Conservation (phyloP, 805 yeast species). For the Yarrowia sp. region DNA sequence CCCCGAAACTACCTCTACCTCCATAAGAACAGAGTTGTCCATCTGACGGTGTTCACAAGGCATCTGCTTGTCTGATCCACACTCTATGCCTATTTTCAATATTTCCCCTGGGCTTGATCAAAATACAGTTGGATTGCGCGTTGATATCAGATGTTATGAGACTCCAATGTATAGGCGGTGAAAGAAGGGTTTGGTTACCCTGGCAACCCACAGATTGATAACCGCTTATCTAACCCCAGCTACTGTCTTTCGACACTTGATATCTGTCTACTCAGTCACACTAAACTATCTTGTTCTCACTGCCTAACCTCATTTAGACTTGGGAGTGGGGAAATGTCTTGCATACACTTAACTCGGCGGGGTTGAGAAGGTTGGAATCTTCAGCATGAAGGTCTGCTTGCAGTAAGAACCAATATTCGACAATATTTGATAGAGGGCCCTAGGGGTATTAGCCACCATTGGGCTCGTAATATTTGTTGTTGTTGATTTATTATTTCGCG, state of each 20-base stretch:
- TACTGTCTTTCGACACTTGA: too few species aligned
- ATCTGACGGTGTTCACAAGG: too few species aligned
- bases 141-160: background rate
- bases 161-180: too few species aligned
- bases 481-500: background rate
- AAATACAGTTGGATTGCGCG: background rate
- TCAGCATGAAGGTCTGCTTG: background rate
- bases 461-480: background rate
- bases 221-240: too few species aligned
- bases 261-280: background rate
- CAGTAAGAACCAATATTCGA: background rate
- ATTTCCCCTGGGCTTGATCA: background rate
- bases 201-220: too few species aligned
- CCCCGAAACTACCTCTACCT: too few species aligned
- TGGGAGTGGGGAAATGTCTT: conserved; percentile 32
- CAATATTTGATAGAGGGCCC: too few species aligned
- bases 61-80: too few species aligned
- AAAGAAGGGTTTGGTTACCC: too few species aligned
- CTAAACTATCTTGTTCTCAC: background rate
- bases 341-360: conserved; percentile 25
- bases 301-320: background rate
- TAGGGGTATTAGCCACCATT: too few species aligned
- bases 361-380: conserved; percentile 23
- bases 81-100: background rate
- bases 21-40: too few species aligned